Base-by-base conservation (phyloP, 352 stramenopile species). In the Pythium dissotocum region DNA sequence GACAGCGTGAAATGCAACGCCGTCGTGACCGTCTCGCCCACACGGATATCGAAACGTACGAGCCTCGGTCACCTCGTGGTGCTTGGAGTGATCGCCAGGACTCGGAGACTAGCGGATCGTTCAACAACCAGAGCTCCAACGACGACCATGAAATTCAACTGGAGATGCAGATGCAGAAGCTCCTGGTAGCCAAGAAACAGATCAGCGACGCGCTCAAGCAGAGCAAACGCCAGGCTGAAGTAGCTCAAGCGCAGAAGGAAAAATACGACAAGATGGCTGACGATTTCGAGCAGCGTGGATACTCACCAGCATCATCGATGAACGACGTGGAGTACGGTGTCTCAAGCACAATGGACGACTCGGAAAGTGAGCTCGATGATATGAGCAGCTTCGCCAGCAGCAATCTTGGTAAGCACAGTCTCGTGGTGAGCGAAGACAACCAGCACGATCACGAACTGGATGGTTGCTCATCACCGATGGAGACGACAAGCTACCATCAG, bases 161-260 rank as follows among this genome's bases (percentile, higher is more conserved):
- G 10, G 67, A 73, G 38, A 54, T 73, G 53, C 61, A 70, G 13
- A 69, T 73, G 61, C 54, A 73, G 30, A 61, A 64, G 40, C 62
- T 73, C 7, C 16, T 61, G 12, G 33, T 67, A 18, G 67, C 67
- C 24, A 73, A 73, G 44, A 69, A 67, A 48, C 61, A 73, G 44
- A 66, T 73, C 26, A 54, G 53, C 8, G 57, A 63, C 28, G 67
- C 67, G 4, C 48, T 73, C 6, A 57, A 63, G 48, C 55, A 53
- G 38, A 73, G 61, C 49, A 69, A 66, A 40, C 56, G 40, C 18
- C 61, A 63, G 14, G 56, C 40, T 2, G n/a, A 56, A 14, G 6
- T 32, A 2, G 67, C 62, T 6, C 48, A 67, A 21, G 56, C 42
- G 6, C 36, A 73, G 55, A 66, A 63, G 32, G 21, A 48, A 1